phyloP scores from a whole-genome alignment of 129 eudicot genomes.

The Arctium minus region DNA sequence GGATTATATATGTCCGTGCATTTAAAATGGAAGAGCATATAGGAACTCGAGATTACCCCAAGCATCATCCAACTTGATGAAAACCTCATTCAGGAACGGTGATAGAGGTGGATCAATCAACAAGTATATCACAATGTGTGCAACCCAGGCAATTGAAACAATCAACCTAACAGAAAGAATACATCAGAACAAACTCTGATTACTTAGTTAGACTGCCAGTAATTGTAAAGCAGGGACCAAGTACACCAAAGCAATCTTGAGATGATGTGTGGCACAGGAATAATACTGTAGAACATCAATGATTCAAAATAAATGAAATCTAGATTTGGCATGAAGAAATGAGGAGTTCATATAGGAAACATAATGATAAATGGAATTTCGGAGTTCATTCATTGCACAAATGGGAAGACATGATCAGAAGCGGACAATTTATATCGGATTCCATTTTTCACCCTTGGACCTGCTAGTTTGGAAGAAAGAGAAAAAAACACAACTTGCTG shows the following conservation, averaged over 20 bases:
- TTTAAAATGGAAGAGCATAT: not conserved
- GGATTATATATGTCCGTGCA: not conserved
- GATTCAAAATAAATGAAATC: too few relatives aligned
- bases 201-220: not conserved
- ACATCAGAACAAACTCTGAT: not conserved
- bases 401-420: too few relatives aligned
- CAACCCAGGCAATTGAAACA: slow-evolving; percentile 95
- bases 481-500: too few relatives aligned
- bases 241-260: not conserved
- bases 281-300: too few relatives aligned
- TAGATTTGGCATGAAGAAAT: too few relatives aligned
- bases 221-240: not conserved
- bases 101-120: slow-evolving; percentile 93
- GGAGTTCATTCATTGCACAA: too few relatives aligned
- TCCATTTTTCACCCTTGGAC: too few relatives aligned
- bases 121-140: slow-evolving; percentile 84
- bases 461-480: too few relatives aligned
- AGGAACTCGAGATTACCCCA: slow-evolving; percentile 59
- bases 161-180: slow-evolving; percentile 48
- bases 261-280: not conserved
- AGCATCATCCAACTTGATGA: slow-evolving; percentile 80
- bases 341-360: too few relatives aligned
- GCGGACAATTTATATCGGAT: too few relatives aligned
- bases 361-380: too few relatives aligned
- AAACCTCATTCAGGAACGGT: slow-evolving; percentile 80